phyloP scores from a whole-genome alignment of 2,329 filamentous ascomycete genomes.

The Pestalotiopsis sp. region DNA sequence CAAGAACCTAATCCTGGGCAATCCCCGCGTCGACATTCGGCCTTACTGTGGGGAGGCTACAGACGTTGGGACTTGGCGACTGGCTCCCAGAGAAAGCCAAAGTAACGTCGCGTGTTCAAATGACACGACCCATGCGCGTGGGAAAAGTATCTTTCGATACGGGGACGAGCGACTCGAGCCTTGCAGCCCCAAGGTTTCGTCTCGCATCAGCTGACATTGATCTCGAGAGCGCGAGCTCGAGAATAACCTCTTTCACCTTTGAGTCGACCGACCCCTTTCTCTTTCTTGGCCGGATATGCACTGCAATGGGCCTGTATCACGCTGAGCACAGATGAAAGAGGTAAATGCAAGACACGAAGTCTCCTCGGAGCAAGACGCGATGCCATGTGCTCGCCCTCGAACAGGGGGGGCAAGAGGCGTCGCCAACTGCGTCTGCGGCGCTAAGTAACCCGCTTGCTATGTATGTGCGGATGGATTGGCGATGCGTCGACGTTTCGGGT shows the following conservation, averaged over 20 bases:
- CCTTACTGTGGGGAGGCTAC: conserved; percentile 8
- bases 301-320: background rate
- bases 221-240: background rate
- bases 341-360: background rate
- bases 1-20: conserved; percentile 4
- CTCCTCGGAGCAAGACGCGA: background rate
- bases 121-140: background rate
- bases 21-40: conserved; percentile 8
- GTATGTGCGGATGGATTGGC: background rate
- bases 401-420: background rate
- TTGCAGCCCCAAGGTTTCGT: background rate
- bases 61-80: conserved; percentile 7
- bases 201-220: background rate
- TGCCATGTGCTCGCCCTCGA: background rate
- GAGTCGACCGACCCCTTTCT: background rate
- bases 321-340: background rate
- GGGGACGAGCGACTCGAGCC: background rate
- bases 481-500: conserved; percentile 1
- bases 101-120: conserved; percentile 9
- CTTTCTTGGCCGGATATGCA: background rate
- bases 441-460: conserved; percentile 1
- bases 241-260: background rate
- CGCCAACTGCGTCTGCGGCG: conserved; percentile 1
- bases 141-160: background rate
- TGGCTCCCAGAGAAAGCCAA: background rate